These are phyloP conservation scores for Inonotus hispidus DNA, from an alignment of 1,284 basidiomycete species.

Conservation along the genomic window DNA sequence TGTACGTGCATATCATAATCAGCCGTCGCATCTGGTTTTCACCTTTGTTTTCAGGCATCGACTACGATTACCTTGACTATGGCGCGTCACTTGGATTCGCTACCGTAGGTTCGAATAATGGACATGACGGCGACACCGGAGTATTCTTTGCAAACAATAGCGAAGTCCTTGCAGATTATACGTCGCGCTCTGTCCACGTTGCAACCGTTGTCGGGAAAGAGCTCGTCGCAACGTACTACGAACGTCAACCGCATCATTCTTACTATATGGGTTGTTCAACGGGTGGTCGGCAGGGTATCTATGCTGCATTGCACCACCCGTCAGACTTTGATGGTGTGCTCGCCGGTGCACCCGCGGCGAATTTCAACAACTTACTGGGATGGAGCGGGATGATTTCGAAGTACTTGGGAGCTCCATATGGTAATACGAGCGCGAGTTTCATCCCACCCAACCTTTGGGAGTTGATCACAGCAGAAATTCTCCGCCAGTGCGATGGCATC, in stretches of 20 bases:
- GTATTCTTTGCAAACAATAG: constrained; percentile 23
- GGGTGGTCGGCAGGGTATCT: constrained; percentile 27
- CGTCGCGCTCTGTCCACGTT: constrained; percentile 26
- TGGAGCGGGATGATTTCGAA: constrained; percentile 19
- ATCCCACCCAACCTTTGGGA: constrained; percentile 24
- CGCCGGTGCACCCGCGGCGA: constrained; percentile 29
- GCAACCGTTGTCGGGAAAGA: constrained; percentile 25
- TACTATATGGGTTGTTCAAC: constrained; percentile 30
- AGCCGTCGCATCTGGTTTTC: background rate
- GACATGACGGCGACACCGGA: constrained; percentile 26
- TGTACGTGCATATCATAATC: constrained; percentile 9
- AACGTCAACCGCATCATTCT: constrained; percentile 18
- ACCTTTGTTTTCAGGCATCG: constrained; percentile 23
- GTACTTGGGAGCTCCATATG: constrained; percentile 18
- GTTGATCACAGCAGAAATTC: constrained; percentile 24
- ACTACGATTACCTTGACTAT: constrained; percentile 25
- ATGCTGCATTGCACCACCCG: constrained; percentile 24
- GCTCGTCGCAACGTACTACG: constrained; percentile 25
- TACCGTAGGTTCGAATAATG: constrained; percentile 27
- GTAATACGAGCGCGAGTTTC: constrained; percentile 17
- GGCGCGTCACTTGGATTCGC: constrained; percentile 25
- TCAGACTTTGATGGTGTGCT: constrained; percentile 32
- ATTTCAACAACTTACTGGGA: constrained; percentile 22
- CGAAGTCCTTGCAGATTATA: constrained; percentile 27
- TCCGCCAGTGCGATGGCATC: constrained; percentile 32